phyloP scores from a whole-genome alignment of 148 eudicot species.

The Polygonum maritimum region DNA sequence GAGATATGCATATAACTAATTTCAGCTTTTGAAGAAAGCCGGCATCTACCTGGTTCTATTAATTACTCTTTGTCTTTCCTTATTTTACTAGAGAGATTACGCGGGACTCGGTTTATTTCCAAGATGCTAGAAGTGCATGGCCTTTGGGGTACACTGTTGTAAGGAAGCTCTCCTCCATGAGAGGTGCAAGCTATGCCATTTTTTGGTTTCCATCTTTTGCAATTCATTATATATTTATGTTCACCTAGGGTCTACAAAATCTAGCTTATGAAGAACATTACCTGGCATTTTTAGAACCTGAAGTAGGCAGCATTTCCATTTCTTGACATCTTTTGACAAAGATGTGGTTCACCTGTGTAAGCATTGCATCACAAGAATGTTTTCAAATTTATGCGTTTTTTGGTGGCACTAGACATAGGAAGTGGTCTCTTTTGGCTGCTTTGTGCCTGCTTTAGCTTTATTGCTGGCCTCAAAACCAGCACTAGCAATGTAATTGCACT shows the following conservation, averaged over 20 bases:
- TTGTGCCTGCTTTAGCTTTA: too few relatives aligned
- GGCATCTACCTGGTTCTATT: neutral
- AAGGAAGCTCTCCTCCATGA: constrained; percentile 44
- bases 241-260: neutral
- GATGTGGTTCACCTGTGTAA: too few relatives aligned
- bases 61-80: neutral
- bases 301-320: too few relatives aligned
- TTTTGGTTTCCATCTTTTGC: neutral
- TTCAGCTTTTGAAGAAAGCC: constrained; percentile 4
- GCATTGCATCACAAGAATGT: too few relatives aligned
- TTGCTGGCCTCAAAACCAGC: too few relatives aligned
- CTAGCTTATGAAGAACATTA: neutral
- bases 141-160: constrained; percentile 56
- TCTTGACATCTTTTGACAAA: too few relatives aligned
- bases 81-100: constrained; percentile 37
- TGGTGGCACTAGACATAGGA: too few relatives aligned
- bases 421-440: too few relatives aligned
- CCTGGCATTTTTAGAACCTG: too few relatives aligned
- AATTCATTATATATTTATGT: neutral
- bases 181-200: constrained; percentile 26
- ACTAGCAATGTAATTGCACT: too few relatives aligned
- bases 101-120: constrained; percentile 35
- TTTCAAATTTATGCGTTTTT: too few relatives aligned
- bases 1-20: neutral
- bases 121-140: constrained; percentile 39